phyloP scores from a whole-genome alignment of 2,329 filamentous ascomycete species.

The Colletotrichum sp. region DNA sequence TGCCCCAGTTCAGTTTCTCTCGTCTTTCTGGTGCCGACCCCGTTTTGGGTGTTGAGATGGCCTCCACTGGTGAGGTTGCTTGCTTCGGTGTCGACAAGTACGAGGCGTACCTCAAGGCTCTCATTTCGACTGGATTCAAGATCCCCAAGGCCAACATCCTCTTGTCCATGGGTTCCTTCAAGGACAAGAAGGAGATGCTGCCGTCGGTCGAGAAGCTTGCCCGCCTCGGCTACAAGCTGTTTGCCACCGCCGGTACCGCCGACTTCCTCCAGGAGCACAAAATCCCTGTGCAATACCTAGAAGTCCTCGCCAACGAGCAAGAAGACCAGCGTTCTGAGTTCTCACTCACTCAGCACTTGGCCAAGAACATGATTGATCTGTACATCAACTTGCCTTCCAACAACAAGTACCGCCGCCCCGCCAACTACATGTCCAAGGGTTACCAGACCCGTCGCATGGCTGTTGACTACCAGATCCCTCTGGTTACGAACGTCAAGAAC shows the following conservation, averaged over 20 bases:
- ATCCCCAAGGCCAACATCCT: slow-evolving; percentile 95
- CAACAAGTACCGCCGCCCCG: slow-evolving; percentile 95
- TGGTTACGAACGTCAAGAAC: slow-evolving; percentile 99
- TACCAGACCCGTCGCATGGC: slow-evolving; percentile 98
- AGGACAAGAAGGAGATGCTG: slow-evolving; percentile 97
- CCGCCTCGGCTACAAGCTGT: slow-evolving; percentile 92
- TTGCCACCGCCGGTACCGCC: slow-evolving; percentile 93
- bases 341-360: slow-evolving; percentile 93
- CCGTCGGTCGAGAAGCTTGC: slow-evolving; percentile 90
- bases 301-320: slow-evolving; percentile 79
- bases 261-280: slow-evolving; percentile 95
- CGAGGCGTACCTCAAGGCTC: slow-evolving; percentile 95
- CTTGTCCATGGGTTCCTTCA: slow-evolving; percentile 94
- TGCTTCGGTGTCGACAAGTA: slow-evolving; percentile 96
- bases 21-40: slow-evolving; percentile 95
- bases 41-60: slow-evolving; percentile 98
- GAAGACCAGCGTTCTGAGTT: slow-evolving; percentile 94
- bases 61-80: slow-evolving; percentile 96
- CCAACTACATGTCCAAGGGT: slow-evolving; percentile 98
- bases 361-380: slow-evolving; percentile 96
- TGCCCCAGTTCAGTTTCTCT: slow-evolving; percentile 98
- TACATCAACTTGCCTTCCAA: slow-evolving; percentile 99
- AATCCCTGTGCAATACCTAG: slow-evolving; percentile 90
- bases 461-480: slow-evolving; percentile 93
- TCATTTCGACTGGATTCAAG: slow-evolving; percentile 95